Conservation (phyloP, 306 rosid species). For the Herpetospermum pedunculosum region DNA sequence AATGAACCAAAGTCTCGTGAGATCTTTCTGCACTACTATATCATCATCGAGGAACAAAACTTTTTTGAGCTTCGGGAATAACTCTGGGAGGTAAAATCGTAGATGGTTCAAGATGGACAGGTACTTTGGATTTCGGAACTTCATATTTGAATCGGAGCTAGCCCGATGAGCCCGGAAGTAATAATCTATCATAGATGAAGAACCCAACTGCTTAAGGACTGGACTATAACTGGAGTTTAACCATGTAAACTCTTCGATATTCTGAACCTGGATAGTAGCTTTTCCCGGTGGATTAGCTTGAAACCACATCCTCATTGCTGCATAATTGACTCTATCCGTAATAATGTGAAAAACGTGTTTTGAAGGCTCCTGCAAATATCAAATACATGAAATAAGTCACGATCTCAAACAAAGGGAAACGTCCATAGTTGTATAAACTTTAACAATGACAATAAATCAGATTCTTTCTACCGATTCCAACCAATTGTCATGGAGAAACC, state of each 20-base stretch:
- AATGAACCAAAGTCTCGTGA: conserved; percentile 70
- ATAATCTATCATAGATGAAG: conserved; percentile 78
- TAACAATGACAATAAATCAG: neutral
- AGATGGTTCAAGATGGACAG: conserved; percentile 93
- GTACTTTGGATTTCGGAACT: conserved; percentile 90
- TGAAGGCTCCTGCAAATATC: conserved; percentile 54
- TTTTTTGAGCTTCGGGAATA: conserved; percentile 85
- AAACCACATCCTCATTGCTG: conserved; percentile 99
- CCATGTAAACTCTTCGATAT: conserved; percentile 88
- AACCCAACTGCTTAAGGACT: conserved; percentile 83
- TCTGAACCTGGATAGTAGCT: conserved; percentile 78
- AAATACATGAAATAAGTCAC: conserved; percentile 5
- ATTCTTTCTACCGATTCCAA: neutral
- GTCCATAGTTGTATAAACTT: neutral
- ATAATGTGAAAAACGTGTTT: conserved; percentile 88
- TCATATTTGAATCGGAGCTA: conserved; percentile 72
- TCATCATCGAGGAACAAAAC: conserved; percentile 93
- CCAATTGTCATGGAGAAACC: neutral
- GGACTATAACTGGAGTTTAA: conserved; percentile 95
- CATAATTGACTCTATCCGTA: conserved; percentile 85
- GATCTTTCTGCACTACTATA: conserved; percentile 87
- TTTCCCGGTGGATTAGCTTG: conserved; percentile 70
- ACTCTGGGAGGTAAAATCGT: conserved; percentile 93
- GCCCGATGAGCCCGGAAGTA: conserved; percentile 81
- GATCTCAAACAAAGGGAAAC: conserved; percentile 14